Percentiles rank a stretch among this genome's conserved stretches.
These are phyloP conservation scores for Pharus latifolius DNA, from an alignment of 176 grass and related monocot genomes.

Conservation along the genomic window DNA sequence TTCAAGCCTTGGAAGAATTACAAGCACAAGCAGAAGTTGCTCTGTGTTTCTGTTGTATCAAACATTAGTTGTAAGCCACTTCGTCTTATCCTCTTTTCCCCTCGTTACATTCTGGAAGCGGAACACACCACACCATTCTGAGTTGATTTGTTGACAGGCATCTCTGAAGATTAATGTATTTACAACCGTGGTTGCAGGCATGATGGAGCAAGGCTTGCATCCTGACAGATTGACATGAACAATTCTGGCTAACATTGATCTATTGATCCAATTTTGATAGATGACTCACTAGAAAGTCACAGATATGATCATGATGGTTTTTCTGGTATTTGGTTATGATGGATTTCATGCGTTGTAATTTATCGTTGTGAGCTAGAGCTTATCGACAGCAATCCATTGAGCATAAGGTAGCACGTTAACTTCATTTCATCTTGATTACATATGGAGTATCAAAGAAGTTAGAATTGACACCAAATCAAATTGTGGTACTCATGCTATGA, in stretches of 20 bases:
- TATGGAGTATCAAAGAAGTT: too few relatives aligned
- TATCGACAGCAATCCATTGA: neutral
- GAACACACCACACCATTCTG: neutral
- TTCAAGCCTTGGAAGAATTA: constrained; percentile 66
- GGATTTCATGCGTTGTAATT: neutral
- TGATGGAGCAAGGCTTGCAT: neutral
- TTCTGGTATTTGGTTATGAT: neutral
- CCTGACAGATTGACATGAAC: neutral
- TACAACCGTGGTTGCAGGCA: neutral
- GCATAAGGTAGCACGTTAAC: too few relatives aligned
- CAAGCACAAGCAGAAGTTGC: constrained; percentile 94
- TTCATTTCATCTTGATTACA: too few relatives aligned
- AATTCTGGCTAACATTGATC: neutral
- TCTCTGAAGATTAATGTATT: neutral
- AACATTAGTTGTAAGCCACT: constrained; percentile 44
- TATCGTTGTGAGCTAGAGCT: neutral
- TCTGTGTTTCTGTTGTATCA: constrained; percentile 73
- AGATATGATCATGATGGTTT: neutral
- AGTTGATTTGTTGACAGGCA: constrained; percentile 13
- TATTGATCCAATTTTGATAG: neutral
- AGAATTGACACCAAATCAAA: too few relatives aligned
- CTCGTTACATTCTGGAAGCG: neutral
- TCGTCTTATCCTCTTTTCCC: neutral
- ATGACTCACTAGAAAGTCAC: neutral
- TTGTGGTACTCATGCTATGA: too few relatives aligned